A percentile compares a stretch with the other conserved stretches of the same genome.
Evolutionary conservation across 164 flowering plant genomes (phyloP).

Genomic region (Umbilicus rupestris): DNA sequence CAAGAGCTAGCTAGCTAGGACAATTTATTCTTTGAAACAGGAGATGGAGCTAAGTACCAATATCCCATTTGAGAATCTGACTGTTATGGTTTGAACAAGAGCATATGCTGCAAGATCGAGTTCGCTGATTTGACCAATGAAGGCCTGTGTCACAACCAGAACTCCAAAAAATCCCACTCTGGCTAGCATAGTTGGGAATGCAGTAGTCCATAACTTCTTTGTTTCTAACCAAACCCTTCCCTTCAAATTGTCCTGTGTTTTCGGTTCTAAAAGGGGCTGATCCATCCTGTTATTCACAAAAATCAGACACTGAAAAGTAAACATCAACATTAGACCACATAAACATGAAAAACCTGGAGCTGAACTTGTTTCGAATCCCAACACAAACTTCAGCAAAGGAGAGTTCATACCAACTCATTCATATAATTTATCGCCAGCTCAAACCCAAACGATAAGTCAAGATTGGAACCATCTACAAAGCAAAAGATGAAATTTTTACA

Average conservation of each 20-base stretch:
- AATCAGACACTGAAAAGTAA: background rate
- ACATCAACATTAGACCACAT: too few species aligned
- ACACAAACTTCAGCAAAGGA: background rate
- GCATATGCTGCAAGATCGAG: conserved; percentile 8
- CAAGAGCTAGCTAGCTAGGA: too few species aligned
- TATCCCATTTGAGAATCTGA: conserved; percentile 5
- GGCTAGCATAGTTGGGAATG: conserved; percentile 2
- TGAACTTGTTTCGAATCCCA: background rate
- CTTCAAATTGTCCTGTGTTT: background rate
- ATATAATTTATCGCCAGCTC: too few species aligned
- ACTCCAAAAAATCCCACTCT: conserved; percentile 6
- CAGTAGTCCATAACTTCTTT: conserved; percentile 3
- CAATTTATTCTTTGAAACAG: background rate
- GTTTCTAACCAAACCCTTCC: conserved; percentile 5
- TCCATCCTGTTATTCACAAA: background rate
- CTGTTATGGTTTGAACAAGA: background rate
- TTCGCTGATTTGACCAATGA: conserved; percentile 2
- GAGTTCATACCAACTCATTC: too few species aligned
- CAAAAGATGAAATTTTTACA: background rate
- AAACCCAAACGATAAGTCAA: background rate
- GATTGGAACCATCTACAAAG: background rate
- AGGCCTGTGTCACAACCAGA: conserved; percentile 7
- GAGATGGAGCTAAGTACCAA: background rate
- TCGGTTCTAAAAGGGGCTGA: background rate
- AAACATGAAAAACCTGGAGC: background rate